Evolutionary conservation across 2,329 filamentous ascomycete genomes (phyloP).

Genomic region (Apiospora koreana): DNA sequence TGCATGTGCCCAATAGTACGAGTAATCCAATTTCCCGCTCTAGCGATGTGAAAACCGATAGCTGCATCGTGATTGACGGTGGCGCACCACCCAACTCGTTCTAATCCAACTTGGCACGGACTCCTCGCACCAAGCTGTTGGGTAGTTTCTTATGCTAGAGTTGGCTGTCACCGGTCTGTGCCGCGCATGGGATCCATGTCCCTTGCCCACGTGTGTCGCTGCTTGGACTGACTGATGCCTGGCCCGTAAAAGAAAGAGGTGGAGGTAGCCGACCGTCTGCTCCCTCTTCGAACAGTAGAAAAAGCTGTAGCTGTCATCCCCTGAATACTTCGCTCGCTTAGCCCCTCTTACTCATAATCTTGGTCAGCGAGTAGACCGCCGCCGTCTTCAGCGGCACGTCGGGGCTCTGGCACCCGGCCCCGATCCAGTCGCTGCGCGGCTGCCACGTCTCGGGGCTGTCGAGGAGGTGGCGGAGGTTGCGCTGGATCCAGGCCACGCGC

Average conservation of each 20-base stretch:
- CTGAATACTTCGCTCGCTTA: not conserved
- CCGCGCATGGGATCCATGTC: not conserved
- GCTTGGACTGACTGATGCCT: not conserved
- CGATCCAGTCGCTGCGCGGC: not conserved
- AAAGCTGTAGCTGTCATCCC: not conserved
- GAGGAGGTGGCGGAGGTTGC: not conserved
- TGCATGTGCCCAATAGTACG: not conserved
- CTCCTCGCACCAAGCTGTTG: not conserved
- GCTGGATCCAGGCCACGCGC: not conserved
- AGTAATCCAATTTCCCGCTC: not conserved
- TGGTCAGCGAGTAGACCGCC: not conserved
- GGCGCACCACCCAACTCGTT: not conserved
- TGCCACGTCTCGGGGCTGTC: not conserved
- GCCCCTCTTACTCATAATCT: not conserved
- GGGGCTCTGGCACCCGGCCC: not conserved
- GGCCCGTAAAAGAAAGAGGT: too few relatives aligned
- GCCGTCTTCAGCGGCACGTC: not conserved
- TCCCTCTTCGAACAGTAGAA: too few relatives aligned
- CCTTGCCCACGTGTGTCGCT: not conserved
- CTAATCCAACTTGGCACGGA: not conserved
- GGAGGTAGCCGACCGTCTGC: not conserved
- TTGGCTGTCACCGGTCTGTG: not conserved
- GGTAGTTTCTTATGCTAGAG: not conserved
- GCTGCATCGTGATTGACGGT: not conserved
- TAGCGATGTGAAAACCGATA: conserved; percentile 3